Evolutionary conservation across 768 basidiomycete genomes (phyloP).

Genomic region (Pleurotus giganteus): DNA sequence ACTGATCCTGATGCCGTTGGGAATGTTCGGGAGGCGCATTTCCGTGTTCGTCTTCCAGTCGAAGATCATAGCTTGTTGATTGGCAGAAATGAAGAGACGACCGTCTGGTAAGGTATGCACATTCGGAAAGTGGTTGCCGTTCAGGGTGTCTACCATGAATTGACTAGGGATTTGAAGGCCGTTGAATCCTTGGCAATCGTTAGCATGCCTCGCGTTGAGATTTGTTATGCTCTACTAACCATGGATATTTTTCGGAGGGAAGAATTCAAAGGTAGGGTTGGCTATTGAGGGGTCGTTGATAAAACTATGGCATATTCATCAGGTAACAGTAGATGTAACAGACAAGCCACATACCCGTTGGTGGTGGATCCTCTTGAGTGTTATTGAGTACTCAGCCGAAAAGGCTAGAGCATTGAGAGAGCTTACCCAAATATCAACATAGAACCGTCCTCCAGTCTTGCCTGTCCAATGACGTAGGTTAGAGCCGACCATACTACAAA

Average conservation of each 20-base stretch:
- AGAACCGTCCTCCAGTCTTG: conserved; percentile 20
- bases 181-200: conserved; percentile 16
- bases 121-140: conserved; percentile 20
- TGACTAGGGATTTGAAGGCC: conserved; percentile 16
- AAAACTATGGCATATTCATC: conserved; percentile 38
- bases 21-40: conserved; percentile 37
- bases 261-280: conserved; percentile 51
- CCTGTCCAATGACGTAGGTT: conserved; percentile 1
- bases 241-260: conserved; percentile 37
- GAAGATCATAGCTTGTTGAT: conserved; percentile 40
- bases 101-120: conserved; percentile 38
- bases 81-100: conserved; percentile 39
- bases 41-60: conserved; percentile 37
- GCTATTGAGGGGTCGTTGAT: conserved; percentile 64
- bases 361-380: conserved; percentile 7
- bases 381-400: background rate
- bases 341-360: conserved; percentile 9
- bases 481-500: background rate
- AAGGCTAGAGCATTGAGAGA: background rate
- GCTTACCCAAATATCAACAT: conserved; percentile 18
- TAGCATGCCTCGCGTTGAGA: background rate
- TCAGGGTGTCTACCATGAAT: conserved; percentile 14
- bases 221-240: conserved; percentile 20
- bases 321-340: background rate
- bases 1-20: conserved; percentile 41